phyloP scores from a whole-genome alignment of 2,329 filamentous ascomycete genomes.

The Teratosphaeria gauchensis region DNA sequence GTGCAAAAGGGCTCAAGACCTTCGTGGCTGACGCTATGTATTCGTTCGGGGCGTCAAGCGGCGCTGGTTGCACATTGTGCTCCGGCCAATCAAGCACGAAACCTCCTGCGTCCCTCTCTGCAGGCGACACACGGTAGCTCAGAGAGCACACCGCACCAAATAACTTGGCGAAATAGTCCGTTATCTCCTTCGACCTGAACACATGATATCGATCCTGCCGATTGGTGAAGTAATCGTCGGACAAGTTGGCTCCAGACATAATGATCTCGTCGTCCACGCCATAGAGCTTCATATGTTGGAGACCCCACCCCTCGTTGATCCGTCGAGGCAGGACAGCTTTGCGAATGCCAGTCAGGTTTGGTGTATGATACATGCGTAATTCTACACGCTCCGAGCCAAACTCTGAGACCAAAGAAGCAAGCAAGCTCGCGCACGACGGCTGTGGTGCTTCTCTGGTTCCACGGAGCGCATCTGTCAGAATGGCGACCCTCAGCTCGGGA shows the following conservation, averaged over 20 bases:
- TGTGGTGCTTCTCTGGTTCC: slow-evolving; percentile 84
- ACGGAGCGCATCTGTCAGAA: slow-evolving; percentile 82
- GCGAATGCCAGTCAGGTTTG: slow-evolving; percentile 77
- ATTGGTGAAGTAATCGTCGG: slow-evolving; percentile 90
- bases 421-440: slow-evolving; percentile 76
- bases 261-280: slow-evolving; percentile 93
- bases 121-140: slow-evolving; percentile 68
- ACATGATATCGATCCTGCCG: slow-evolving; percentile 91
- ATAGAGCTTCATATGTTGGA: slow-evolving; percentile 99
- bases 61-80: slow-evolving; percentile 64
- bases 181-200: slow-evolving; percentile 68
- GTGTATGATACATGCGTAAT: slow-evolving; percentile 95
- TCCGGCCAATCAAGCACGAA: slow-evolving; percentile 62
- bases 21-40: slow-evolving; percentile 63
- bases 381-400: slow-evolving; percentile 80
- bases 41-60: slow-evolving; percentile 56
- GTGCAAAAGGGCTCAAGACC: slow-evolving; percentile 57
- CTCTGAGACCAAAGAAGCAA: slow-evolving; percentile 72
- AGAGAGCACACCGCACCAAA: slow-evolving; percentile 69
- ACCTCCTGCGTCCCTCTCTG: slow-evolving; percentile 34
- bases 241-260: slow-evolving; percentile 89
- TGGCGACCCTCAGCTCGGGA: slow-evolving; percentile 68
- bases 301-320: slow-evolving; percentile 95
- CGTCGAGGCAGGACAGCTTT: slow-evolving; percentile 78
- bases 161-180: slow-evolving; percentile 71